Conservation (phyloP, 2,329 filamentous ascomycete species). For the Onygena corvina region DNA sequence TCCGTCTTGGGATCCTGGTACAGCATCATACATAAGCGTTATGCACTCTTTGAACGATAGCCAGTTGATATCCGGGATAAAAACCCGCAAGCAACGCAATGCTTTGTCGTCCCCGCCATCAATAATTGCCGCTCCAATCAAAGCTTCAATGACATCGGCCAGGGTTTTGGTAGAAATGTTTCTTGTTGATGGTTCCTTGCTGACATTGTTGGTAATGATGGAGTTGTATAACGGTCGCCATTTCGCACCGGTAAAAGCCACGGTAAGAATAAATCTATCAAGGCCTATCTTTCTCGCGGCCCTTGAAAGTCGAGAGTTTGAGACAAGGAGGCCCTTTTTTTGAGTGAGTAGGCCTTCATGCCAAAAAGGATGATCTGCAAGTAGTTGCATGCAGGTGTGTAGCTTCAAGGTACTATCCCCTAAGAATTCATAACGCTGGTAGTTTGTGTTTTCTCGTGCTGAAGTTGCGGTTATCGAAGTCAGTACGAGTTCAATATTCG, state of each 20-base stretch:
- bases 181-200: slow-evolving; percentile 21
- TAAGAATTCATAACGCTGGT: slow-evolving; percentile 75
- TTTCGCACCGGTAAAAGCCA: slow-evolving; percentile 53
- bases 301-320: slow-evolving; percentile 59
- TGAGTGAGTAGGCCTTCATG: slow-evolving; percentile 65
- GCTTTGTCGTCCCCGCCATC: slow-evolving; percentile 56
- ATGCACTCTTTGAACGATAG: slow-evolving; percentile 34
- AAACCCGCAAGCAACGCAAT: slow-evolving; percentile 50
- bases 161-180: slow-evolving; percentile 62
- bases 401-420: slow-evolving; percentile 77
- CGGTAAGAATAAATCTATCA: slow-evolving; percentile 59
- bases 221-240: slow-evolving; percentile 58
- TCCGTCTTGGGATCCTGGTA: slow-evolving; percentile 27
- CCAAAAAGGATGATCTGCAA: slow-evolving; percentile 48
- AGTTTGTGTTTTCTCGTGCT: slow-evolving; percentile 52
- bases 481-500: slow-evolving; percentile 44
- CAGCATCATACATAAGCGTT: slow-evolving; percentile 35
- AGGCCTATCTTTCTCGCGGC: slow-evolving; percentile 53
- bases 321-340: slow-evolving; percentile 57
- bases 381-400: slow-evolving; percentile 54
- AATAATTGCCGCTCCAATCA: slow-evolving; percentile 64
- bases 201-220: slow-evolving; percentile 27
- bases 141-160: slow-evolving; percentile 75
- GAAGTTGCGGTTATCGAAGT: slow-evolving; percentile 59
- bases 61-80: slow-evolving; percentile 53